phyloP scores from a whole-genome alignment of 1,139 yeast species.

The Pichia sorboxylosa region DNA sequence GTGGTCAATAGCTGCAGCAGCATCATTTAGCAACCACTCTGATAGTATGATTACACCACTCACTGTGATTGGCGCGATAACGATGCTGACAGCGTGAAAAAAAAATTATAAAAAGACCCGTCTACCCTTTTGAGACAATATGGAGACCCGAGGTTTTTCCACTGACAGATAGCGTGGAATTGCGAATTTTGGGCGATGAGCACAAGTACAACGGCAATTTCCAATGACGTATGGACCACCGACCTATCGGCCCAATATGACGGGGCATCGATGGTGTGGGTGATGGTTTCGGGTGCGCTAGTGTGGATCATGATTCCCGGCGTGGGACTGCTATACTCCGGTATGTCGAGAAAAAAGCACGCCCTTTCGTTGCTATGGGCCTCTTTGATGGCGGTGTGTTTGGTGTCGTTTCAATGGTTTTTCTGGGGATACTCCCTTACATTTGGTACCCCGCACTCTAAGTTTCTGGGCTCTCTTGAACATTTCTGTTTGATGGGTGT shows the following conservation, averaged over 20 bases:
- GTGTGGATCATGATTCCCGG: slow-evolving; percentile 97
- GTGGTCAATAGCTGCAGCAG: no score
- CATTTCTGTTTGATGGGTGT: slow-evolving; percentile 73
- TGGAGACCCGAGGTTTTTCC: no score
- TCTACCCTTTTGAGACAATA: no score
- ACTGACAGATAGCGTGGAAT: no score
- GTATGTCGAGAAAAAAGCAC: slow-evolving; percentile 84
- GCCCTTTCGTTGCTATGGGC: slow-evolving; percentile 89
- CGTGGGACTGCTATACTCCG: slow-evolving; percentile 80
- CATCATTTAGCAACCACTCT: no score
- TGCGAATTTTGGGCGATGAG: no score
- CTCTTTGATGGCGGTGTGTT: slow-evolving; percentile 75
- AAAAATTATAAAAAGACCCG: no score
- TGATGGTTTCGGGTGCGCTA: slow-evolving; percentile 54
- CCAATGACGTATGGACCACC: slow-evolving; percentile 21
- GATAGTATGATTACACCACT: no score
- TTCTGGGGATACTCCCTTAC: slow-evolving; percentile 93
- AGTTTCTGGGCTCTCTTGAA: slow-evolving; percentile 65
- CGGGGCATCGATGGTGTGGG: slow-evolving; percentile 79
- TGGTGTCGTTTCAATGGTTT: slow-evolving; percentile 88
- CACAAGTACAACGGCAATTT: slow-evolving; percentile 6
- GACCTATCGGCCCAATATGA: slow-evolving; percentile 69
- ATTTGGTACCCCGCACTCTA: slow-evolving; percentile 53
- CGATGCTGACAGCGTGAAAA: no score
- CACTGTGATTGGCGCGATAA: no score